Percentiles rank a stretch among this genome's conserved stretches.
Evolutionary conservation across 148 eudicot genomes (phyloP).

Genomic region (Vaccinium darrowii): DNA sequence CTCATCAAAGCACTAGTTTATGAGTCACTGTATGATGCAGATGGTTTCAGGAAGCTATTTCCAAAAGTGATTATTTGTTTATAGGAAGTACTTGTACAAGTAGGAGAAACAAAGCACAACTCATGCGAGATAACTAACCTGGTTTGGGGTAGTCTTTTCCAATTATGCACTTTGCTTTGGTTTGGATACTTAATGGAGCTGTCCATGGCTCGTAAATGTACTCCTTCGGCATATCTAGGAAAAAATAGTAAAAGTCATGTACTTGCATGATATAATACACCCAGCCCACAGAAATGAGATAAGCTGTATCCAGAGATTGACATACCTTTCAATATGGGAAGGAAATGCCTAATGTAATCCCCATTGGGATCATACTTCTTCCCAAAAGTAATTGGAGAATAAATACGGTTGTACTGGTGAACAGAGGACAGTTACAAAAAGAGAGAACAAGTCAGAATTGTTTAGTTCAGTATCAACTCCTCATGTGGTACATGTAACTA

Average conservation of each 20-base stretch:
- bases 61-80: neutral
- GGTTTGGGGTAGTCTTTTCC: conserved; percentile 93
- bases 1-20: neutral
- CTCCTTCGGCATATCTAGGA: conserved; percentile 87
- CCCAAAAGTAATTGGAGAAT: conserved; percentile 87
- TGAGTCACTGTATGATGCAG: neutral
- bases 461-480: neutral
- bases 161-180: conserved; percentile 77
- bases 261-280: neutral
- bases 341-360: conserved; percentile 76
- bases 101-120: neutral
- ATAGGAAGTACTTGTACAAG: neutral
- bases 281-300: neutral
- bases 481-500: neutral
- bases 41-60: neutral
- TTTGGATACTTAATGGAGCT: conserved; percentile 78
- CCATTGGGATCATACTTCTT: conserved; percentile 88
- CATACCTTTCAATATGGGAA: conserved; percentile 80
- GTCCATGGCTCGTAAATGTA: conserved; percentile 96
- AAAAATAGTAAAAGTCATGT: conserved; percentile 6
- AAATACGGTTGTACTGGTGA: conserved; percentile 77
- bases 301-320: no score
- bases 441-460: neutral
- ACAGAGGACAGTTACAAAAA: neutral
- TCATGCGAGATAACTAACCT: conserved; percentile 31